These are phyloP conservation scores for Vitellaria paradoxa DNA, from an alignment of 179 eudicot genomes.

Conservation along the genomic window DNA sequence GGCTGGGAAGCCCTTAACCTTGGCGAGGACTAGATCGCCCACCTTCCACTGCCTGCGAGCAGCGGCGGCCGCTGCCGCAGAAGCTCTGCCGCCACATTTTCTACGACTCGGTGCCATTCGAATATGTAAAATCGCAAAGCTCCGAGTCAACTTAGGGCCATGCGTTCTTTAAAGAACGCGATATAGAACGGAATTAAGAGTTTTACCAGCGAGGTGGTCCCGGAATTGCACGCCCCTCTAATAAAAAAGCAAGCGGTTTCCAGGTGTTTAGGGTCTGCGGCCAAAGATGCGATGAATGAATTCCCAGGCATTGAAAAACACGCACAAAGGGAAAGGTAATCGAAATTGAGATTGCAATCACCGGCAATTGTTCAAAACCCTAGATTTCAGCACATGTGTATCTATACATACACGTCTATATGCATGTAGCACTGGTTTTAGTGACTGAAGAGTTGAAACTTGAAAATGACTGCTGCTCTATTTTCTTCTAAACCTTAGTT, in stretches of 20 bases:
- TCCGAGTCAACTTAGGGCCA: constrained; percentile 11
- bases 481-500: no score
- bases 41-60: constrained; percentile 78
- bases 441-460: no score
- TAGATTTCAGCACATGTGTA: no score
- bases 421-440: no score
- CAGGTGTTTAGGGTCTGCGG: constrained; percentile 11
- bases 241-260: background rate
- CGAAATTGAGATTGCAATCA: no score
- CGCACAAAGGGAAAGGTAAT: no score
- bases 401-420: no score
- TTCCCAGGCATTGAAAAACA: constrained; percentile 26
- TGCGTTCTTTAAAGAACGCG: constrained; percentile 13
- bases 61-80: constrained; percentile 65
- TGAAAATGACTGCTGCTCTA: no score
- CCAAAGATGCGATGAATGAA: background rate
- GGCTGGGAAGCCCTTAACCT: constrained; percentile 95
- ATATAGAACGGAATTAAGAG: background rate
- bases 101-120: constrained; percentile 81
- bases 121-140: background rate
- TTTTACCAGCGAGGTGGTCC: background rate
- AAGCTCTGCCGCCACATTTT: constrained; percentile 57
- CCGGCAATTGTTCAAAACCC: no score
- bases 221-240: constrained; percentile 6
- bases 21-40: constrained; percentile 99